These are phyloP conservation scores for Komagataella kurtzmanii DNA, from an alignment of 805 yeast genomes.

Conservation along the genomic window DNA sequence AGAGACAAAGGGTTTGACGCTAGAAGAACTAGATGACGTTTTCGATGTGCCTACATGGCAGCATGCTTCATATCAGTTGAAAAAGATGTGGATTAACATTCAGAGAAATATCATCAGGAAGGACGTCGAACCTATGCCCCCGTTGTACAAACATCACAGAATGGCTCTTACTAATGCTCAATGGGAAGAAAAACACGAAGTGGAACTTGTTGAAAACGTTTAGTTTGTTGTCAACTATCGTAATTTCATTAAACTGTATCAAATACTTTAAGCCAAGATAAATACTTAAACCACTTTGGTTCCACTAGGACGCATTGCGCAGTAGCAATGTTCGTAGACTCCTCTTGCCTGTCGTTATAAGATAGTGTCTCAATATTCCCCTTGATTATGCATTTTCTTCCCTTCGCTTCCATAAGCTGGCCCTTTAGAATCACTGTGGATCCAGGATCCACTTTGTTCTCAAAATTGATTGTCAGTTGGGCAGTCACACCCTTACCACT, in stretches of 20 bases:
- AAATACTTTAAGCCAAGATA: constrained; percentile 10
- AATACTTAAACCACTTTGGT: constrained; percentile 77
- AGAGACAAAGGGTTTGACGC: constrained; percentile 58
- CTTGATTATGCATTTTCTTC: constrained; percentile 69
- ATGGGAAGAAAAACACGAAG: constrained; percentile 45
- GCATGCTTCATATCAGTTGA: constrained; percentile 38
- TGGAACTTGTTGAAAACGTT: constrained; percentile 31
- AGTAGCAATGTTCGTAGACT: constrained; percentile 24
- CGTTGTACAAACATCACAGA: constrained; percentile 41
- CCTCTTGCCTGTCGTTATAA: constrained; percentile 4
- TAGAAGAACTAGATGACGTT: constrained; percentile 68
- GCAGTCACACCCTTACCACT: constrained; percentile 86
- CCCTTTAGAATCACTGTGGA: constrained; percentile 58
- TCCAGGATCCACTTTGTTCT: constrained; percentile 45
- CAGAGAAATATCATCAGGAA: constrained; percentile 34
- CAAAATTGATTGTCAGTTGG: constrained; percentile 47
- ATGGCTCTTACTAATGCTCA: constrained; percentile 46
- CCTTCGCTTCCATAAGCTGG: constrained; percentile 48
- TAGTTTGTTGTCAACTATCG: background rate
- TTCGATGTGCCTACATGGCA: constrained; percentile 44
- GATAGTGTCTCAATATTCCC: constrained; percentile 51
- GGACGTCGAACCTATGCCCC: constrained; percentile 33
- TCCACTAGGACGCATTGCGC: constrained; percentile 69
- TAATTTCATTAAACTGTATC: background rate
- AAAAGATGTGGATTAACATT: constrained; percentile 25